Conservation (phyloP, 2,329 filamentous ascomycete genomes). For the Clarireedia homoeocarpa region DNA sequence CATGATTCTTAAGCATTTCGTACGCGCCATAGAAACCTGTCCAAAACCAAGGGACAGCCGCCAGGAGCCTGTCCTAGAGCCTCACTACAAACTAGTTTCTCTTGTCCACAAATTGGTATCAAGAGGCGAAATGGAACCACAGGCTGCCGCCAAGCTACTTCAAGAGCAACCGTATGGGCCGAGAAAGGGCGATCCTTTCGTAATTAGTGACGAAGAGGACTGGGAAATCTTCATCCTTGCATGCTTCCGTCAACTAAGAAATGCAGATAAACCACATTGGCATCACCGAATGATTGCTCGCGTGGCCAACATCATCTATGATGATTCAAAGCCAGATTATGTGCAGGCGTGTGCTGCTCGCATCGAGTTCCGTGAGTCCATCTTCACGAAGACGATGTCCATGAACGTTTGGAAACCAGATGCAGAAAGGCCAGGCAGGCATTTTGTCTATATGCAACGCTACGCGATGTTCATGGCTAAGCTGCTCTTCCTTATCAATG, state of each 20-base stretch:
- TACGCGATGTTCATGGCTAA: conserved; percentile 60
- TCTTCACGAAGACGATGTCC: conserved; percentile 68
- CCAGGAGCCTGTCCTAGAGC: conserved; percentile 60
- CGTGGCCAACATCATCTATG: conserved; percentile 53
- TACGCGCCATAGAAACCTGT: conserved; percentile 51
- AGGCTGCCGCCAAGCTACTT: conserved; percentile 29
- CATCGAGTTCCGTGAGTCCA: conserved; percentile 58
- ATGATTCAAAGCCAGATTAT: conserved; percentile 40
- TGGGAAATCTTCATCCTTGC: conserved; percentile 55
- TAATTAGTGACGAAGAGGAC: conserved; percentile 32
- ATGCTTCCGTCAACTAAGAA: conserved; percentile 25
- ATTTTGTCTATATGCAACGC: conserved; percentile 66
- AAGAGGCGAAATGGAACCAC: conserved; percentile 14
- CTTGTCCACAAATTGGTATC: conserved; percentile 58
- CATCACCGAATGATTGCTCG: conserved; percentile 64
- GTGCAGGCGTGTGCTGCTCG: conserved; percentile 47
- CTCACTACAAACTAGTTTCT: conserved; percentile 64
- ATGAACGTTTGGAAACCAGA: conserved; percentile 70
- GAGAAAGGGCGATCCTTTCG: conserved; percentile 24
- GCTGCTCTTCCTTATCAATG: conserved; percentile 52
- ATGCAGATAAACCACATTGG: conserved; percentile 64
- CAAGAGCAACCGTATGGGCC: conserved; percentile 27
- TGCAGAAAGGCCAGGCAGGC: conserved; percentile 58
- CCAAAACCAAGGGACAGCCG: conserved; percentile 53
- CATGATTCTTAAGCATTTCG: conserved; percentile 48